phyloP scores from a whole-genome alignment of 495 filamentous ascomycete genomes.

The Chaetomidium leptoderma region DNA sequence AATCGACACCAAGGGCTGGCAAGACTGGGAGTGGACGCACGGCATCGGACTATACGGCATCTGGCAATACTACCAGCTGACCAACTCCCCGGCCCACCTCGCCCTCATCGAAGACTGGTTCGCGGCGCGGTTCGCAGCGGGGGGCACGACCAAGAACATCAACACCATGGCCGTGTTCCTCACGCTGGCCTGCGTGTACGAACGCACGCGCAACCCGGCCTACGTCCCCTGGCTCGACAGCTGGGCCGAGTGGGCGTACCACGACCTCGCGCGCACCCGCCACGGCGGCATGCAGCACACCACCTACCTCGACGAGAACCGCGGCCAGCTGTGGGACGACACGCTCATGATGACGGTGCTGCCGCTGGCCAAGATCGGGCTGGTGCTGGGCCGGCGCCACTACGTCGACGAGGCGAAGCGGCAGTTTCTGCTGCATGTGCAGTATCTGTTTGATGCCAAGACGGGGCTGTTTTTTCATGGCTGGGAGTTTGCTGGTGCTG shows the following conservation, averaged over 20 bases:
- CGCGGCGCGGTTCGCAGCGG: constrained; percentile 55
- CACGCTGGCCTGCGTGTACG: constrained; percentile 66
- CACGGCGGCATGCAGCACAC: constrained; percentile 72
- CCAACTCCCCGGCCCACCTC: constrained; percentile 47
- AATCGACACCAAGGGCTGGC: constrained; percentile 76
- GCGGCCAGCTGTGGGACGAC: constrained; percentile 71
- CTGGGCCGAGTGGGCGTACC: constrained; percentile 74
- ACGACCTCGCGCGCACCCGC: constrained; percentile 62
- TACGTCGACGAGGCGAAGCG: constrained; percentile 70
- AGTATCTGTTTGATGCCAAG: constrained; percentile 64
- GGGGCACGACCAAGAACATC: constrained; percentile 74
- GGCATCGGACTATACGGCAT: constrained; percentile 74
- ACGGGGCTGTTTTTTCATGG: constrained; percentile 71
- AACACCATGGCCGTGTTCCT: constrained; percentile 74
- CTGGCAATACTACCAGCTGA: constrained; percentile 69
- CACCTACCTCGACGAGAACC: constrained; percentile 61
- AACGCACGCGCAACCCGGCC: constrained; percentile 55
- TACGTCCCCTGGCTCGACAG: constrained; percentile 67
- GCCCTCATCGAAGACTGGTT: constrained; percentile 67
- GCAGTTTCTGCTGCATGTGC: constrained; percentile 67
- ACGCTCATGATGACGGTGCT: constrained; percentile 78
- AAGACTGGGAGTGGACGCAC: constrained; percentile 79
- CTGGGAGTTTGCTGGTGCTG: constrained; percentile 68
- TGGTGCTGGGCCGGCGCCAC: constrained; percentile 56
- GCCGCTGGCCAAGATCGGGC: constrained; percentile 70